A percentile compares a stretch with the other conserved stretches of the same genome.
These are phyloP conservation scores for Globisporangium sylvaticum DNA, from an alignment of 352 stramenopile genomes.

Conservation along the genomic window DNA sequence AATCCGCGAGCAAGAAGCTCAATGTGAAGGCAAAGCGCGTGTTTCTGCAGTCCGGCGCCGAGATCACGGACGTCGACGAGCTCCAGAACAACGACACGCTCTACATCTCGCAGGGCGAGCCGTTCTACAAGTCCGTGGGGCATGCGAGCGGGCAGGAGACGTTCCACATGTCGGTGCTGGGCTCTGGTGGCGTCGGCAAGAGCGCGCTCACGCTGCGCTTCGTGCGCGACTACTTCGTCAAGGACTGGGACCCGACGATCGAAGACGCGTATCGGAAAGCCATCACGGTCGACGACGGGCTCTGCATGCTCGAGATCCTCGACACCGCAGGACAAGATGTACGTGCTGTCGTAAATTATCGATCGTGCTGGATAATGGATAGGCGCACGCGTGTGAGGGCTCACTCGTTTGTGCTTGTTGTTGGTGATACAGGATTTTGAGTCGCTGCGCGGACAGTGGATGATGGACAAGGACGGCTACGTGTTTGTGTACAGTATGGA, in stretches of 20 bases:
- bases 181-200: conserved; percentile 88
- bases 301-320: conserved; percentile 89
- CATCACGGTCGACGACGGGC: conserved; percentile 77
- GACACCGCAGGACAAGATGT: conserved; percentile 89
- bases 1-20: conserved; percentile 83
- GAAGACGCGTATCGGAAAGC: conserved; percentile 90
- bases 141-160: conserved; percentile 73
- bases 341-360: conserved; percentile 17
- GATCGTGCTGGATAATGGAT: neutral
- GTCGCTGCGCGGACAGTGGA: conserved; percentile 83
- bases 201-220: conserved; percentile 88
- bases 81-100: conserved; percentile 89
- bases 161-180: conserved; percentile 85
- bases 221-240: conserved; percentile 88
- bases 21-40: conserved; percentile 69
- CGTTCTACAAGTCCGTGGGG: conserved; percentile 78
- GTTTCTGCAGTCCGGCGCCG: conserved; percentile 74
- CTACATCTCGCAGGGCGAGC: conserved; percentile 79
- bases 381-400: neutral
- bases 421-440: conserved; percentile 69
- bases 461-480: conserved; percentile 91
- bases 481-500: conserved; percentile 91
- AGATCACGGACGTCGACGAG: conserved; percentile 85
- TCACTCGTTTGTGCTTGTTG: neutral
- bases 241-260: conserved; percentile 90